phyloP scores from a whole-genome alignment of 148 eudicot genomes.

The Fagopyrum esculentum region DNA sequence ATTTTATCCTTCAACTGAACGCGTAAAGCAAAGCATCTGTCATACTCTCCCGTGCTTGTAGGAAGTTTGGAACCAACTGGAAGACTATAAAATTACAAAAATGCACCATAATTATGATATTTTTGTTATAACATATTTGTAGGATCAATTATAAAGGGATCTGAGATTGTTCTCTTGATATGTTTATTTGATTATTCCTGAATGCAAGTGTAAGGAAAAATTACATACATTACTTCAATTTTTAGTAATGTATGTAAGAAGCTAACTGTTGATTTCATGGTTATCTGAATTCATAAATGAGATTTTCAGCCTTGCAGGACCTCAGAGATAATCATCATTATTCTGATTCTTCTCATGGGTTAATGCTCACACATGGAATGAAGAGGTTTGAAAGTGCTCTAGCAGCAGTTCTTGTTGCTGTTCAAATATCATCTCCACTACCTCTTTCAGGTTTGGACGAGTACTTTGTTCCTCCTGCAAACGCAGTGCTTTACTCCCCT shows the following conservation, averaged over 20 bases:
- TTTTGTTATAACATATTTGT: not conserved
- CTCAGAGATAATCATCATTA: slow-evolving; percentile 20
- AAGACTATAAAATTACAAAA: not conserved
- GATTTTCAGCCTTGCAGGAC: slow-evolving; percentile 64
- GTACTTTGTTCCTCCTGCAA: slow-evolving; percentile 42
- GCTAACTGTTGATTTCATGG: not conserved
- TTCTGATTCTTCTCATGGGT: not conserved
- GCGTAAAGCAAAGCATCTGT: not conserved
- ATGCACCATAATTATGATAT: not conserved
- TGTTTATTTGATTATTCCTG: not conserved
- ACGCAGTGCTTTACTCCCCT: slow-evolving; percentile 92
- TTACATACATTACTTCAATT: no score
- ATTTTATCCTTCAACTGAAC: not conserved
- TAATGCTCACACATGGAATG: slow-evolving; percentile 28
- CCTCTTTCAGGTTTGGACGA: slow-evolving; percentile 36
- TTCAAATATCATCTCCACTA: slow-evolving; percentile 51
- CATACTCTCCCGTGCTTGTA: not conserved
- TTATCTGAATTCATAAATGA: slow-evolving; percentile 25
- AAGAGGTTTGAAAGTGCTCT: slow-evolving; percentile 39
- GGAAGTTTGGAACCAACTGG: not conserved
- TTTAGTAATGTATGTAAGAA: not conserved
- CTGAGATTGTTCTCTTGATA: not conserved
- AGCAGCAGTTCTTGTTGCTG: slow-evolving; percentile 36
- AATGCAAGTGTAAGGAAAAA: not conserved
- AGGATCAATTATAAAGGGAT: not conserved